These are phyloP conservation scores for carrot (Daucus carota) DNA, from an alignment of 129 eudicot genomes.

Conservation along the genomic window DH1_v3.0 NC_030382.2:42971501-42972000, in stretches of 20 bases:
- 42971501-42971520: constrained; percentile 76
- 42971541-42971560: constrained; percentile 3
- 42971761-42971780: constrained; percentile 99
- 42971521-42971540: background rate
- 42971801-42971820: constrained; percentile 99
- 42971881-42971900: constrained; percentile 13
- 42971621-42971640: constrained; percentile 91
- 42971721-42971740: constrained; percentile 47
- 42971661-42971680: background rate
- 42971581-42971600: constrained; percentile 43
- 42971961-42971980: constrained; percentile 78
- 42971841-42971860: background rate
- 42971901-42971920: constrained; percentile 36
- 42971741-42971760: constrained; percentile 98
- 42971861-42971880: background rate
- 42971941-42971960: constrained; percentile 88
- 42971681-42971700: background rate
- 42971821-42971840: constrained; percentile 12
- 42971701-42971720: constrained; percentile 2
- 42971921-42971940: constrained; percentile 98
- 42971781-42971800: constrained; percentile 96
- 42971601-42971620: constrained; percentile 98
- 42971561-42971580: constrained; percentile 12
- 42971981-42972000: background rate
- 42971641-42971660: constrained; percentile 74